These are phyloP conservation scores for Magnusiomyces ingens DNA, from an alignment of 1,139 yeast genomes.

Conservation along the genomic window DNA sequence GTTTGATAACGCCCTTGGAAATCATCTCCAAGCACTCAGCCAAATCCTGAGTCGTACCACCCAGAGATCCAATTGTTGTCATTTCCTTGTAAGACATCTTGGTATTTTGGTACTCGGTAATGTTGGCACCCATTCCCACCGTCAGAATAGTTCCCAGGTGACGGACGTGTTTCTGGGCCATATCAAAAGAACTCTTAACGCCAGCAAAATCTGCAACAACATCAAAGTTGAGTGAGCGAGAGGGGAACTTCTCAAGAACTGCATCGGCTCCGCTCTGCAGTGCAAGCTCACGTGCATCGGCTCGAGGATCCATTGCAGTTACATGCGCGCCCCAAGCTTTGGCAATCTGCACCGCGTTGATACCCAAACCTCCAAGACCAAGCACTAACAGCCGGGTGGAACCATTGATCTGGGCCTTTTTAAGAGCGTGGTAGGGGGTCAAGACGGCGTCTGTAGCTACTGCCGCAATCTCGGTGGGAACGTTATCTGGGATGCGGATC, in stretches of 20 bases:
- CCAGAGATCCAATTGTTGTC: slow-evolving; percentile 39
- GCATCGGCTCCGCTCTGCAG: slow-evolving; percentile 40
- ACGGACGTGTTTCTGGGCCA: slow-evolving; percentile 30
- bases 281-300: slow-evolving; percentile 33
- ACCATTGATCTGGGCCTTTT: slow-evolving; percentile 33
- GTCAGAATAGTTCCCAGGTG: slow-evolving; percentile 38
- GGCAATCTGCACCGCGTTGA: slow-evolving; percentile 45
- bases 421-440: slow-evolving; percentile 47
- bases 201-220: slow-evolving; percentile 45
- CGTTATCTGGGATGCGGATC: slow-evolving; percentile 41
- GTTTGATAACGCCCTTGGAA: slow-evolving; percentile 38
- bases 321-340: slow-evolving; percentile 38
- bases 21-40: slow-evolving; percentile 43
- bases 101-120: slow-evolving; percentile 33
- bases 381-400: slow-evolving; percentile 39
- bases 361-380: slow-evolving; percentile 48
- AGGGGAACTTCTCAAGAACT: slow-evolving; percentile 34
- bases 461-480: slow-evolving; percentile 43
- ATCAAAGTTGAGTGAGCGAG: slow-evolving; percentile 22
- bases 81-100: slow-evolving; percentile 38
- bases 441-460: slow-evolving; percentile 46
- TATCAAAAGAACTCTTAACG: slow-evolving; percentile 33
- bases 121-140: slow-evolving; percentile 41
- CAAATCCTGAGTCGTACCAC: slow-evolving; percentile 45
- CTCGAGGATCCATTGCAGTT: slow-evolving; percentile 39